Conservation (phyloP, 768 basidiomycete species). For the Chalciporus sphaerocephalus region DNA sequence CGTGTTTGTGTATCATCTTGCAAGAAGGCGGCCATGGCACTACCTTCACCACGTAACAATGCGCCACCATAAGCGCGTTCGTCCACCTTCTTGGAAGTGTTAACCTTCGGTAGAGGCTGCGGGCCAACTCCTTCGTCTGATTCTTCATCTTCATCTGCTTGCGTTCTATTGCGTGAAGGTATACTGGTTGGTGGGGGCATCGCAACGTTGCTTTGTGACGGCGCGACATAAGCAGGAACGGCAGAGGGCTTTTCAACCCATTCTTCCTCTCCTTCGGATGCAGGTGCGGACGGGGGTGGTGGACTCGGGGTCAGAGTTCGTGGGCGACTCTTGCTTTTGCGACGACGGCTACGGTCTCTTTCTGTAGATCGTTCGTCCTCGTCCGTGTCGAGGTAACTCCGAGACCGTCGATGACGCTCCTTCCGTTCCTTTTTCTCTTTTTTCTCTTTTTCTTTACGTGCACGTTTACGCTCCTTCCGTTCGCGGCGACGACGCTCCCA, state of each 20-base stretch:
- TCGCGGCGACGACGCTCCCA: constrained; percentile 55
- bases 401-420: constrained; percentile 35
- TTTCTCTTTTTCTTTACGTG: constrained; percentile 45
- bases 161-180: constrained; percentile 11
- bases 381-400: constrained; percentile 33
- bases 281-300: constrained; percentile 25
- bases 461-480: constrained; percentile 57
- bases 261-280: constrained; percentile 49
- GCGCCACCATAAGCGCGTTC: constrained; percentile 88
- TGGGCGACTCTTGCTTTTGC: constrained; percentile 32
- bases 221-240: constrained; percentile 24
- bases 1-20: constrained; percentile 78
- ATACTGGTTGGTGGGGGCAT: constrained; percentile 24
- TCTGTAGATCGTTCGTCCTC: constrained; percentile 33
- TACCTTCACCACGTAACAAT: constrained; percentile 90
- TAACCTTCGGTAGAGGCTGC: constrained; percentile 49
- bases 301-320: constrained; percentile 33
- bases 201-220: constrained; percentile 16
- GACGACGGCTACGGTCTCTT: constrained; percentile 19
- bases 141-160: constrained; percentile 37
- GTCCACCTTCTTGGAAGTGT: constrained; percentile 53
- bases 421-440: constrained; percentile 39
- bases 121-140: constrained; percentile 77
- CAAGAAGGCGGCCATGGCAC: constrained; percentile 96
- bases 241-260: constrained; percentile 61